Percentiles rank a stretch among this genome's conserved stretches.
These are phyloP conservation scores for Aspergillus tanneri DNA, from an alignment of 2,329 filamentous ascomycete species.

Conservation along the genomic window DNA sequence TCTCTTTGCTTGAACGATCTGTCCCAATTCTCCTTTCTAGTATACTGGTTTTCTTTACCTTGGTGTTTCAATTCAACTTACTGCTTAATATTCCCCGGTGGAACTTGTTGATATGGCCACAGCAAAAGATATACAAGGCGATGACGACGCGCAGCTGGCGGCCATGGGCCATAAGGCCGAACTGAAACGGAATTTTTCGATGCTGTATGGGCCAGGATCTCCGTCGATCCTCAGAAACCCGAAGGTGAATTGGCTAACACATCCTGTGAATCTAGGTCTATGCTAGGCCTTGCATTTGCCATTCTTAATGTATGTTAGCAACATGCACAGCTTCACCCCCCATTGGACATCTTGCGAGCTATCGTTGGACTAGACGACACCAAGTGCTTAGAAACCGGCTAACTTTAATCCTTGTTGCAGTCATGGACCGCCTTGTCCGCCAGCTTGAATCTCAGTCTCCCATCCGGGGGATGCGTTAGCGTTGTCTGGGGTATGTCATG, in stretches of 20 bases:
- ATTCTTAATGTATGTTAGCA: slow-evolving; percentile 54
- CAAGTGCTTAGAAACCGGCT: slow-evolving; percentile 9
- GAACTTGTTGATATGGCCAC: slow-evolving; percentile 10
- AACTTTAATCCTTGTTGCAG: slow-evolving; percentile 18
- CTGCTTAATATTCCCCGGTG: neutral
- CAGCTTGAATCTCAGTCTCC: slow-evolving; percentile 61
- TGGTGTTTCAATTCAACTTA: neutral
- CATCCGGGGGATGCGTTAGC: slow-evolving; percentile 67
- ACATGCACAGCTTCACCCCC: neutral
- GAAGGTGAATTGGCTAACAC: neutral
- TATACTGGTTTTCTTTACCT: slow-evolving; percentile 1
- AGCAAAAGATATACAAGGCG: slow-evolving; percentile 22
- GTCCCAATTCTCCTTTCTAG: neutral
- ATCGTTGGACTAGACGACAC: neutral
- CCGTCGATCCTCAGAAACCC: neutral
- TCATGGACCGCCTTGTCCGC: slow-evolving; percentile 63
- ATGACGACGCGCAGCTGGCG: slow-evolving; percentile 54
- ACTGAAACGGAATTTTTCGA: slow-evolving; percentile 58
- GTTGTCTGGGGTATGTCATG: slow-evolving; percentile 69
- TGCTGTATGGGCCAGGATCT: slow-evolving; percentile 38
- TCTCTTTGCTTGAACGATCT: neutral
- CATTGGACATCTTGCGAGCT: slow-evolving; percentile 3
- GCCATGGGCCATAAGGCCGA: slow-evolving; percentile 59
- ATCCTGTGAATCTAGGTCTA: slow-evolving; percentile 40
- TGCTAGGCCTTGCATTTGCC: slow-evolving; percentile 63